These are phyloP conservation scores for Hibiscus mutabilis DNA, from an alignment of 345 rosid species.

Conservation along the genomic window DNA sequence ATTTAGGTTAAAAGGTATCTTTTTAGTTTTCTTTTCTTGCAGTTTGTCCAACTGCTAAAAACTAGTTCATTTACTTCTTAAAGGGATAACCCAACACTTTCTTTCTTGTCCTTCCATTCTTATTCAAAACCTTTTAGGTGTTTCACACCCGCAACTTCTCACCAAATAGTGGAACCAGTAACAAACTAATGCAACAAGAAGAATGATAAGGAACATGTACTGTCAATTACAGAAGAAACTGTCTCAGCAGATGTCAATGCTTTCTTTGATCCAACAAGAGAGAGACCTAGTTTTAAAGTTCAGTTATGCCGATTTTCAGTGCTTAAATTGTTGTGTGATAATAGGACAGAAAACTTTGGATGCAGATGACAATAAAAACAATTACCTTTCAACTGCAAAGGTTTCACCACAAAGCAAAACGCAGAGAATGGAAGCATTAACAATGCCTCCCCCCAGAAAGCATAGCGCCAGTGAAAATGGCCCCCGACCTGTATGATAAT, in stretches of 20 bases:
- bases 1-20: too few relatives aligned
- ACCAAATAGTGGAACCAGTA: not conserved
- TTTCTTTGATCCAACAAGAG: constrained; percentile 37
- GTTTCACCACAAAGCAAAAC: constrained; percentile 66
- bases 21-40: too few relatives aligned
- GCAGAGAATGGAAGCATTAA: constrained; percentile 76
- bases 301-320: not conserved
- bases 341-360: not conserved
- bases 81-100: too few relatives aligned
- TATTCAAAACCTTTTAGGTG: not conserved
- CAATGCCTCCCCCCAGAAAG: constrained; percentile 78
- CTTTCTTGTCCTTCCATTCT: not conserved
- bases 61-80: too few relatives aligned
- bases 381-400: constrained; percentile 82
- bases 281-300: constrained; percentile 47
- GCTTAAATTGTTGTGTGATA: not conserved
- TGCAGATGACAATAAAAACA: constrained; percentile 5
- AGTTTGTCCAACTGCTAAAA: too few relatives aligned
- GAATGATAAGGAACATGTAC: constrained; percentile 21
- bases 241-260: constrained; percentile 20
- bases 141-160: not conserved
- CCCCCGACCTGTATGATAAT: constrained; percentile 52
- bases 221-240: constrained; percentile 35
- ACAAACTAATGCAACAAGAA: not conserved
- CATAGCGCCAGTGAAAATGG: constrained; percentile 67